A percentile compares a stretch with the other conserved stretches of the same genome.
Conservation (phyloP, 2,329 filamentous ascomycete species). For the Malbranchea zuffiana region DNA sequence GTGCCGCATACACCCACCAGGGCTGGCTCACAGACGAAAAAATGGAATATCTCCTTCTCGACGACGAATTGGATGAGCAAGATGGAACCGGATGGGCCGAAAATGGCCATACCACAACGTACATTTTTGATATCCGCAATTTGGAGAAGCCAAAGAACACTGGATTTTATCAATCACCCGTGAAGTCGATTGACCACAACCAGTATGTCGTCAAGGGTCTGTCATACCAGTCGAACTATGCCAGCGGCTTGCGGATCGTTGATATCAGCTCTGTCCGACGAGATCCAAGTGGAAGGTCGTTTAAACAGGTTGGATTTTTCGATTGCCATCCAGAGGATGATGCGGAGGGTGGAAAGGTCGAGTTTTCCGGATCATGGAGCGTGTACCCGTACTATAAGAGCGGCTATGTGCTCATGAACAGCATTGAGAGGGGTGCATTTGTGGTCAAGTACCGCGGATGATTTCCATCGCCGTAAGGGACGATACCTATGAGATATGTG, state of each 20-base stretch:
- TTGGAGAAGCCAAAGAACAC: conserved; percentile 37
- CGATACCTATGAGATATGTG: too few relatives aligned
- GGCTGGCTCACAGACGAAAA: conserved; percentile 44
- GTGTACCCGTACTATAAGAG: conserved; percentile 41
- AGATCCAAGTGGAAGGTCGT: conserved; percentile 37
- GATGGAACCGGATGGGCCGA: conserved; percentile 31
- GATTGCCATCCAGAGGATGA: conserved; percentile 45
- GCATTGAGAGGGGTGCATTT: conserved; percentile 43
- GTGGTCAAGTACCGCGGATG: conserved; percentile 39
- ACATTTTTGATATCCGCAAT: conserved; percentile 41
- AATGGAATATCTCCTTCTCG: conserved; percentile 40
- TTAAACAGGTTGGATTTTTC: conserved; percentile 42
- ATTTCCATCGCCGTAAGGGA: too few relatives aligned
- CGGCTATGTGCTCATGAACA: conserved; percentile 43
- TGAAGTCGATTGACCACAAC: conserved; percentile 40
- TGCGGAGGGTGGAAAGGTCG: conserved; percentile 28
- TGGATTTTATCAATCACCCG: conserved; percentile 35
- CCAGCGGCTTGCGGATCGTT: conserved; percentile 35
- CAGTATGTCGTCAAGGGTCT: conserved; percentile 39
- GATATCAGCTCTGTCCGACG: conserved; percentile 19
- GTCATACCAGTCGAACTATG: conserved; percentile 43
- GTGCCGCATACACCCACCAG: conserved; percentile 49
- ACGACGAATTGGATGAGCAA: conserved; percentile 45
- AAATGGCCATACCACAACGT: conserved; percentile 40
- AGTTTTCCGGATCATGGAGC: conserved; percentile 39